Conservation (phyloP, 257 asterid genomes). For the Rhazya stricta region DNA sequence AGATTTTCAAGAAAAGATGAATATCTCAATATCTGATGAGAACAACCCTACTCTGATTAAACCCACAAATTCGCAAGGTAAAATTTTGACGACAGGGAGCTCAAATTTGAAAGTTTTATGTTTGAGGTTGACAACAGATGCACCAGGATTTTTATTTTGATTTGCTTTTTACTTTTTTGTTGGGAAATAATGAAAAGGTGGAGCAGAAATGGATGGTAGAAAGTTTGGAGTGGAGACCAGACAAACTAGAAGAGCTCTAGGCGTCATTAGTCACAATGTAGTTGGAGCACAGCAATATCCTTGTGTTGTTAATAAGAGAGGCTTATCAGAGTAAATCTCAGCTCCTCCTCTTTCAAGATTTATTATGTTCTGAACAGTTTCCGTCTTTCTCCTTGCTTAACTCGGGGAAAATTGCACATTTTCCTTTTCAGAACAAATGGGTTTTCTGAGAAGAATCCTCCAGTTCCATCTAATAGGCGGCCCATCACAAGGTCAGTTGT, state of each 20-base stretch:
- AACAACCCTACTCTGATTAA: conserved; percentile 42
- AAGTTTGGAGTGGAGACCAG: conserved; percentile 61
- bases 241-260: conserved; percentile 55
- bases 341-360: conserved; percentile 13
- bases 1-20: conserved; percentile 39
- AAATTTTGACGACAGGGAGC: conserved; percentile 4
- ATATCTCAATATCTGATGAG: conserved; percentile 37
- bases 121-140: neutral
- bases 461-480: conserved; percentile 53
- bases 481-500: conserved; percentile 62
- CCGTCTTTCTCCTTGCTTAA: neutral
- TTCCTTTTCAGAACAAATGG: conserved; percentile 51
- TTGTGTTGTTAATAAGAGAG: conserved; percentile 54
- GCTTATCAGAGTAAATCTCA: conserved; percentile 58
- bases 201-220: conserved; percentile 40
- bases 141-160: neutral
- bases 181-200: conserved; percentile 34
- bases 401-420: conserved; percentile 2
- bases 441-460: conserved; percentile 40
- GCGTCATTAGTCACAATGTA: conserved; percentile 57
- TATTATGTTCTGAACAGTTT: neutral
- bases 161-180: neutral
- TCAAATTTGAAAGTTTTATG: neutral
- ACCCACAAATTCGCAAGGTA: conserved; percentile 50
- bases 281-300: conserved; percentile 38